Base-by-base conservation (phyloP, 768 basidiomycete genomes). In the Lentinula guzmanii region DNA sequence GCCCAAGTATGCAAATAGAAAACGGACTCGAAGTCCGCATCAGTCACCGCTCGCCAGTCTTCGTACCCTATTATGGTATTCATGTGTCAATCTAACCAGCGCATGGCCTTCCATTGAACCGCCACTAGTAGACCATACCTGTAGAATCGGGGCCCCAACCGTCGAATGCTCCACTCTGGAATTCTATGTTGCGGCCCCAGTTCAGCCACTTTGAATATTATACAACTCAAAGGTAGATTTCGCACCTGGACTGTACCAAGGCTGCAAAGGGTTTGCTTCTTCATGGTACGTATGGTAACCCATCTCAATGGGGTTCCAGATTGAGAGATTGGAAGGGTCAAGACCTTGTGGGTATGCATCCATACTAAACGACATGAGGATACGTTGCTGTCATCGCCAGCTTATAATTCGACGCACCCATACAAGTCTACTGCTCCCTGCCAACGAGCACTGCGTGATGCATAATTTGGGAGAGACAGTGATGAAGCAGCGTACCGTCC, bases 1-100 rank as follows among this genome's bases (percentile, higher is more conserved):
- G 91, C 90, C 87, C 88, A 91, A 50, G 91, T 77, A 57, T 89
- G 77, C 61, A 84, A 79, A 66, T 94, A 85, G 72, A 92, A 93
- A 5, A 93, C 93, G 45, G 85, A 87, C 71, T 86, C 80, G 72
- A 91, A 93, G 66, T 87, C 78, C 1, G 87, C 75, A 2, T 89
- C 89, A 10, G 90, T 92, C 63, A 93, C 74, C 1, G 76, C 71
- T 31, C 81, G 78, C 68, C 91, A 93, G 3, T 80, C 75, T 1
- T 74, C 78, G 67, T 91, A 92, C 46, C 88, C 86, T 48, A n/a
- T 84, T 65, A 24, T n/a, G n/a, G 15, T 11, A 11, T 41, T 15
- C 15, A 15, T 41, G 11, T 11, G 39, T n/a, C 15, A 10, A 34
- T 11, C 52, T 58, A 21, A 45, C 7, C 52, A 16, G 46, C 4